phyloP scores from a whole-genome alignment of 2,329 filamentous ascomycete genomes.

The Aspergillus fumigatiaffinis region DNA sequence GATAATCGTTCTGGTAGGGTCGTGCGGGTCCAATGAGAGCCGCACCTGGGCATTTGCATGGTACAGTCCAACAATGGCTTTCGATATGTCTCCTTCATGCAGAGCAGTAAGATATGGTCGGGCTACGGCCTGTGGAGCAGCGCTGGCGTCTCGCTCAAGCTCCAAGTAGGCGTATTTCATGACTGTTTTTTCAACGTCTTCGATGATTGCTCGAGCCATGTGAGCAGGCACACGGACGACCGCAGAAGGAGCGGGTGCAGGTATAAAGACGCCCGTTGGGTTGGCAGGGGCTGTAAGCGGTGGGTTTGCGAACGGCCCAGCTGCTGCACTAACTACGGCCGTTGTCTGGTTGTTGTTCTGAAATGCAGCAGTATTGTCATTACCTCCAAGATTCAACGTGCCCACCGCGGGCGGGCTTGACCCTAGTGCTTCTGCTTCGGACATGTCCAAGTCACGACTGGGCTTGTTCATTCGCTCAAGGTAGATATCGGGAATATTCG shows the following conservation, averaged over 20 bases:
- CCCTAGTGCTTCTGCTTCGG: background rate
- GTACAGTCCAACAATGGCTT: conserved; percentile 13
- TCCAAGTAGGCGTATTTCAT: conserved; percentile 23
- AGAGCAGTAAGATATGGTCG: conserved; percentile 12
- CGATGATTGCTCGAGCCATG: conserved; percentile 6
- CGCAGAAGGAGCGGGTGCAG: background rate
- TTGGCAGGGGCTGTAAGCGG: background rate
- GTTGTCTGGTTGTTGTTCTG: background rate
- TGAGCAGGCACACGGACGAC: background rate
- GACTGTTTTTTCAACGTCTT: conserved; percentile 23
- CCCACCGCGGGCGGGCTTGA: background rate
- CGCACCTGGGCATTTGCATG: conserved; percentile 14
- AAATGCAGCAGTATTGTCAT: background rate
- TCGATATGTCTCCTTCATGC: conserved; percentile 12
- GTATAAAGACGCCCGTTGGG: conserved; percentile 2
- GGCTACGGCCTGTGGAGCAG: conserved; percentile 9
- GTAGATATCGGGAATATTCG: conserved; percentile 7
- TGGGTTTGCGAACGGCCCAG: background rate
- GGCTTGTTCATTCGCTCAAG: conserved; percentile 13
- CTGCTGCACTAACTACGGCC: background rate
- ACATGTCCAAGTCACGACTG: background rate
- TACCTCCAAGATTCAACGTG: background rate
- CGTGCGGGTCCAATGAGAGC: conserved; percentile 5
- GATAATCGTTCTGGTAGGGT: conserved; percentile 9
- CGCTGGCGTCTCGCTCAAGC: conserved; percentile 27